These are phyloP conservation scores for Gossypium arboreum DNA, from an alignment of 345 rosid species.

Conservation along the genomic window DNA sequence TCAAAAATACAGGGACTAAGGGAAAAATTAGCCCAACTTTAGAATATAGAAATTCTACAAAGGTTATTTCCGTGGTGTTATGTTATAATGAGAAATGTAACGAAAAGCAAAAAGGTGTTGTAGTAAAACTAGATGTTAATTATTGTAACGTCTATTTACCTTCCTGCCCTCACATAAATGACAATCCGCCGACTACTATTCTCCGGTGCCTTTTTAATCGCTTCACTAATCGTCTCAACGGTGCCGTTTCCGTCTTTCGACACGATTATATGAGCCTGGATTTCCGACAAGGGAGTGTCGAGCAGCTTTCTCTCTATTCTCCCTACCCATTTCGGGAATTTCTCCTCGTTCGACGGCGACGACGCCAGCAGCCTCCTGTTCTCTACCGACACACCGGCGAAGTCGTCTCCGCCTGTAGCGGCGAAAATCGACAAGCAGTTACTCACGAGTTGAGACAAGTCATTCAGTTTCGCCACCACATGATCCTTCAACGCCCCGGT, in stretches of 20 bases:
- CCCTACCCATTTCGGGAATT: slow-evolving; percentile 64
- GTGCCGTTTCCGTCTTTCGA: slow-evolving; percentile 91
- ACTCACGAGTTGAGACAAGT: slow-evolving; percentile 83
- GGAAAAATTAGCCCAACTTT: no score
- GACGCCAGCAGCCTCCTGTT: slow-evolving; percentile 50
- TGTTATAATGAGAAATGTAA: neutral
- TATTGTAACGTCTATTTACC: slow-evolving; percentile 33
- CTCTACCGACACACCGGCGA: slow-evolving; percentile 80
- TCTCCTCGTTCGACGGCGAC: slow-evolving; percentile 18
- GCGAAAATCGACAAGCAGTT: slow-evolving; percentile 82
- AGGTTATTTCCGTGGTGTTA: neutral
- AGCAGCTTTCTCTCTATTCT: slow-evolving; percentile 58
- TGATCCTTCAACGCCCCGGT: slow-evolving; percentile 56
- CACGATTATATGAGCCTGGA: slow-evolving; percentile 80
- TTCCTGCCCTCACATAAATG: slow-evolving; percentile 90
- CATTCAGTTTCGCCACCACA: slow-evolving; percentile 49
- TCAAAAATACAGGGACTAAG: no score
- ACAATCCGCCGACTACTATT: slow-evolving; percentile 59
- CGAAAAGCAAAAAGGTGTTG: neutral
- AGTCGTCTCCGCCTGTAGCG: slow-evolving; percentile 44
- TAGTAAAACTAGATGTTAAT: neutral
- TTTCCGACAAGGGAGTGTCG: slow-evolving; percentile 46
- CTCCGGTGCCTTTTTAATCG: slow-evolving; percentile 85
- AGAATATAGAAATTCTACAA: no score
- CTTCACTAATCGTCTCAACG: slow-evolving; percentile 70